Percentiles rank a stretch among this genome's conserved stretches.
Evolutionary conservation across 441 rosid genomes (phyloP).

Genomic region (Brassica balearica): DNA sequence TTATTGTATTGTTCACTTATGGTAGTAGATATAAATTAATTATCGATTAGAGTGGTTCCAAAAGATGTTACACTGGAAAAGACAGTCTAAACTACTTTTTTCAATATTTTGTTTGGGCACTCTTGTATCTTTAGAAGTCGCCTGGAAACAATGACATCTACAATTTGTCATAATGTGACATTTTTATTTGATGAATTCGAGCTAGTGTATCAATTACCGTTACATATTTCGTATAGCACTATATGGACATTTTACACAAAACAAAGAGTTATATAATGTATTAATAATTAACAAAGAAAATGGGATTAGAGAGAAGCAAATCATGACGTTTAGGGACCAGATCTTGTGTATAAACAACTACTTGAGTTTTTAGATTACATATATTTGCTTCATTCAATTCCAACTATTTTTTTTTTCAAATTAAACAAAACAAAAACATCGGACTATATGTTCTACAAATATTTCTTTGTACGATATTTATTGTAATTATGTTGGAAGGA

Average conservation of each 20-base stretch:
- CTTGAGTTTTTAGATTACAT: slow-evolving; percentile 8
- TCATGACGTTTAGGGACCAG: slow-evolving; percentile 24
- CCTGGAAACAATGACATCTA: slow-evolving; percentile 39
- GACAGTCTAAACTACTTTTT: slow-evolving; percentile 39
- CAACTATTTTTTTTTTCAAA: neutral
- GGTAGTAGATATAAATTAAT: slow-evolving; percentile 15
- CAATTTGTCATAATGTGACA: slow-evolving; percentile 47
- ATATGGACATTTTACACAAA: slow-evolving; percentile 6
- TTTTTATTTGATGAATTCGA: neutral
- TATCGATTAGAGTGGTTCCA: slow-evolving; percentile 30
- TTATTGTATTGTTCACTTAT: neutral
- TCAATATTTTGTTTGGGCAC: slow-evolving; percentile 23
- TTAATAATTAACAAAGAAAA: neutral
- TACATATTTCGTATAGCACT: slow-evolving; percentile 6
- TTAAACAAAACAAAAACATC: slow-evolving; percentile 6
- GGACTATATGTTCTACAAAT: neutral
- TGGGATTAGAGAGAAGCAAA: slow-evolving; percentile 7
- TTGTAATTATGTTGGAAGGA: neutral
- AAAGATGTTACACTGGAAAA: slow-evolving; percentile 34
- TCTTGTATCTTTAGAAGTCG: slow-evolving; percentile 35
- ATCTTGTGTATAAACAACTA: neutral
- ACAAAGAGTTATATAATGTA: neutral
- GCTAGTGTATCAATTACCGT: neutral
- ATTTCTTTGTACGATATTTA: neutral
- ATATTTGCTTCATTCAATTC: neutral